These are phyloP conservation scores for Lepidium africanum DNA, from an alignment of 345 rosid species.

Conservation along the genomic window DNA sequence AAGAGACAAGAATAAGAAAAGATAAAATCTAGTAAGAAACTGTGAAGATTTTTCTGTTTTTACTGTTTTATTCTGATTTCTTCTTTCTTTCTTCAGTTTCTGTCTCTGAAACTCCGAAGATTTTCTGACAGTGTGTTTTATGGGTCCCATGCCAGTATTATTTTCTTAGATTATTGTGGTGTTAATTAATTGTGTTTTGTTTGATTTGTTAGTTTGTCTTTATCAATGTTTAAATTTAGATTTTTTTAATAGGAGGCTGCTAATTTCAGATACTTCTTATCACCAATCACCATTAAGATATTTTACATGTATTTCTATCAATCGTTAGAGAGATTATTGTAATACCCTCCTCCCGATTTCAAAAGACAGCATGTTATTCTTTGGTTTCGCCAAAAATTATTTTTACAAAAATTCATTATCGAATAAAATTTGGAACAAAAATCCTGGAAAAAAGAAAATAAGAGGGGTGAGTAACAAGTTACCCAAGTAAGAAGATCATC, in stretches of 20 bases:
- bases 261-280: conserved; percentile 5
- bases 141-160: conserved; percentile 14
- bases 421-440: no score
- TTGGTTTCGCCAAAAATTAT: no score
- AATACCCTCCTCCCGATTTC: no score
- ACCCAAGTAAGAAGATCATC: no score
- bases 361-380: no score
- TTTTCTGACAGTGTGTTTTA: conserved; percentile 34
- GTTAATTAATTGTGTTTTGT: conserved; percentile 20
- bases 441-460: no score
- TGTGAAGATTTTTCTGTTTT: conserved; percentile 14
- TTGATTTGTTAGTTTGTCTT: conserved; percentile 28
- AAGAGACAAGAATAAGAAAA: conserved; percentile 60
- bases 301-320: no score
- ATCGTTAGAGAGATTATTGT: no score
- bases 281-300: background rate
- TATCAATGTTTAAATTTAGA: conserved; percentile 14
- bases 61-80: conserved; percentile 19
- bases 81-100: conserved; percentile 9
- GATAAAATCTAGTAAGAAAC: conserved; percentile 26
- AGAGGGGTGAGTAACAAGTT: no score
- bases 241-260: background rate
- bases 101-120: conserved; percentile 28
- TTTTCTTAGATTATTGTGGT: conserved; percentile 16
- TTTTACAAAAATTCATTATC: no score